Evolutionary conservation across 345 rosid genomes (phyloP).

Genomic region (Corchorus capsularis): DNA sequence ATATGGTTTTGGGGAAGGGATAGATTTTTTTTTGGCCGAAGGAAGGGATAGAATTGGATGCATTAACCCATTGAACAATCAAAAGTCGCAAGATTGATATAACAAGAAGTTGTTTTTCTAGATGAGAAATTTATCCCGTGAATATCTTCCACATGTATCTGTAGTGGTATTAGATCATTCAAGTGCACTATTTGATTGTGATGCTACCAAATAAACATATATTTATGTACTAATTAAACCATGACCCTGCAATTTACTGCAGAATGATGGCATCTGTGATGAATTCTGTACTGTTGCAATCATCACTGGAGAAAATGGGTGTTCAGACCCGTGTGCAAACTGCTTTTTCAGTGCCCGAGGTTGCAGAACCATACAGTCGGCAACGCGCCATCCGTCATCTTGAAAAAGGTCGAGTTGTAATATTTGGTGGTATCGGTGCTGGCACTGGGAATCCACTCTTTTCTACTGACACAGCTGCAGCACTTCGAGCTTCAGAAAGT

Average conservation of each 20-base stretch:
- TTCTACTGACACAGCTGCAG: slow-evolving; percentile 88
- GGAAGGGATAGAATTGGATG: no score
- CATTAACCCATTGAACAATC: no score
- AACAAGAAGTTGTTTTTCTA: background rate
- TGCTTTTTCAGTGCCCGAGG: slow-evolving; percentile 66
- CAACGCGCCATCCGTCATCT: slow-evolving; percentile 81
- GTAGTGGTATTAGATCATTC: background rate
- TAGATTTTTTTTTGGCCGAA: no score
- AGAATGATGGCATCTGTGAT: slow-evolving; percentile 96
- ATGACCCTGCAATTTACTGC: slow-evolving; percentile 26
- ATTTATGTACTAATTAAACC: slow-evolving; percentile 1
- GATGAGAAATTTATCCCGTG: background rate
- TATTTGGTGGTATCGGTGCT: slow-evolving; percentile 92
- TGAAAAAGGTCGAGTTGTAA: slow-evolving; percentile 91
- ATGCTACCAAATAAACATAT: background rate
- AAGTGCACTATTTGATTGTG: background rate
- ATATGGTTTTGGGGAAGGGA: background rate
- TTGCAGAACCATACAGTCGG: slow-evolving; percentile 82
- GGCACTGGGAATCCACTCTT: slow-evolving; percentile 87
- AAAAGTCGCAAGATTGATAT: background rate
- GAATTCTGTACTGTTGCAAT: slow-evolving; percentile 84
- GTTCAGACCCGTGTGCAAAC: slow-evolving; percentile 79
- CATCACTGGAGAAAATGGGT: slow-evolving; percentile 80
- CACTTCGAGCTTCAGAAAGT: slow-evolving; percentile 90
- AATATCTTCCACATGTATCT: background rate